Percentiles rank a stretch among this genome's conserved stretches.
Conservation (phyloP, 2,329 filamentous ascomycete species). For the Fusarium citri region DNA sequence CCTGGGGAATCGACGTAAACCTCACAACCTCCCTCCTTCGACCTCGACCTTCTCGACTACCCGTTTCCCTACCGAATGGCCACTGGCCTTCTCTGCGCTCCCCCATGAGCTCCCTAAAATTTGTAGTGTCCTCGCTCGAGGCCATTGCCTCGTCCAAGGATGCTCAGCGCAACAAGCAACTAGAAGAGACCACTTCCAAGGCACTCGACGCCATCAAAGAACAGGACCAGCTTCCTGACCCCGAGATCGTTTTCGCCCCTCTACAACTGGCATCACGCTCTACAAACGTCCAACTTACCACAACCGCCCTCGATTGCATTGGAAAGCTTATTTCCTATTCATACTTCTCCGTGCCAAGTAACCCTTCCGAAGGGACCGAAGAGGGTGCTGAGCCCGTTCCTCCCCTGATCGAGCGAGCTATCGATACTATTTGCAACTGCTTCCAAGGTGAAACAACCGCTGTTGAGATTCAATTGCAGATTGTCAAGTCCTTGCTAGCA, state of each 20-base stretch:
- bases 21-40: slow-evolving; percentile 22
- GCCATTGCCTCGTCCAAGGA: slow-evolving; percentile 92
- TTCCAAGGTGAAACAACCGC: slow-evolving; percentile 97
- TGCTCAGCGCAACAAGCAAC: slow-evolving; percentile 84
- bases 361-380: slow-evolving; percentile 52
- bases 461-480: slow-evolving; percentile 93
- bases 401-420: slow-evolving; percentile 94
- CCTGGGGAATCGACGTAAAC: slow-evolving; percentile 31
- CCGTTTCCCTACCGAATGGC: slow-evolving; percentile 56
- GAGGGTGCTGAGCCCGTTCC: slow-evolving; percentile 58
- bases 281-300: slow-evolving; percentile 85
- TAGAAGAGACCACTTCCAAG: slow-evolving; percentile 83
- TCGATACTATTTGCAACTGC: slow-evolving; percentile 99
- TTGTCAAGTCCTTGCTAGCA: slow-evolving; percentile 94
- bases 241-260: slow-evolving; percentile 91
- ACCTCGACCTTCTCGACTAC: slow-evolving; percentile 16
- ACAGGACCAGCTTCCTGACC: slow-evolving; percentile 84
- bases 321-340: slow-evolving; percentile 99
- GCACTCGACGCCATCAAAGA: slow-evolving; percentile 89
- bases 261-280: slow-evolving; percentile 90
- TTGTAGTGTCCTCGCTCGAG: slow-evolving; percentile 93
- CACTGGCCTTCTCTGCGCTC: slow-evolving; percentile 58
- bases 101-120: slow-evolving; percentile 92
- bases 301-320: slow-evolving; percentile 94
- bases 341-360: slow-evolving; percentile 85